Evolutionary conservation across 805 yeast species (phyloP).

Genomic region (Priceomyces melissophilus): DNA sequence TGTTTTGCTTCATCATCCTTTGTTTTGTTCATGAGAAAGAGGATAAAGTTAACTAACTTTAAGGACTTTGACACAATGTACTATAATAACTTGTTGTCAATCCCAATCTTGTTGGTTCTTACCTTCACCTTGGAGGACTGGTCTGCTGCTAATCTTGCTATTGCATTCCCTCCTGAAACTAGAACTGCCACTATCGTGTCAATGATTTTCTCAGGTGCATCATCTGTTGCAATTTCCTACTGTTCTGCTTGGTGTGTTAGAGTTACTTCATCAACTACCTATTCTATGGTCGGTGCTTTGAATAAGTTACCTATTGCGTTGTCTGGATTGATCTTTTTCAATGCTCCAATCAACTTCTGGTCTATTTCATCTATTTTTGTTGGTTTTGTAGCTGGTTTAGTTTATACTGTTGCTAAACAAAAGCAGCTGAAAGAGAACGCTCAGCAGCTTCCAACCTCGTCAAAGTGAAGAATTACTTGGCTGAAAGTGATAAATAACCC

Average conservation of each 20-base stretch:
- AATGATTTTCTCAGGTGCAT: conserved; percentile 90
- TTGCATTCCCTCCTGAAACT: conserved; percentile 74
- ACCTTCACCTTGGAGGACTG: conserved; percentile 89
- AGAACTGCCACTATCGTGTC: conserved; percentile 68
- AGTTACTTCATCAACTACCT: conserved; percentile 97
- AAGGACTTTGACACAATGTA: conserved; percentile 97
- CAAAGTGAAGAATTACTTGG: conserved; percentile 5
- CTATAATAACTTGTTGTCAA: conserved; percentile 91
- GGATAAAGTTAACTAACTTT: conserved; percentile 95
- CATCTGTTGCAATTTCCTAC: conserved; percentile 96
- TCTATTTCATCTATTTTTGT: conserved; percentile 85
- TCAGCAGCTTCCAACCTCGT: conserved; percentile 28
- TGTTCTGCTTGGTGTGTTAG: conserved; percentile 99
- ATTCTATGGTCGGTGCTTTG: conserved; percentile 98
- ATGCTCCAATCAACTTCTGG: conserved; percentile 90
- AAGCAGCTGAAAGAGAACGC: conserved; percentile 60
- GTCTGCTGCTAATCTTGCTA: conserved; percentile 72
- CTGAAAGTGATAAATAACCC: too few species aligned
- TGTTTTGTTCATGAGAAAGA: conserved; percentile 93
- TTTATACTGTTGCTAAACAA: conserved; percentile 93
- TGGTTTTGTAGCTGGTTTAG: conserved; percentile 94
- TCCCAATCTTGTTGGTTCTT: conserved; percentile 78
- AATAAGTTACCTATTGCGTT: conserved; percentile 97
- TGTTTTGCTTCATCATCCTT: conserved; percentile 93
- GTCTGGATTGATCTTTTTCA: conserved; percentile 91